phyloP scores from a whole-genome alignment of 1,284 basidiomycete species.

The Leccinum pachyderme region DNA sequence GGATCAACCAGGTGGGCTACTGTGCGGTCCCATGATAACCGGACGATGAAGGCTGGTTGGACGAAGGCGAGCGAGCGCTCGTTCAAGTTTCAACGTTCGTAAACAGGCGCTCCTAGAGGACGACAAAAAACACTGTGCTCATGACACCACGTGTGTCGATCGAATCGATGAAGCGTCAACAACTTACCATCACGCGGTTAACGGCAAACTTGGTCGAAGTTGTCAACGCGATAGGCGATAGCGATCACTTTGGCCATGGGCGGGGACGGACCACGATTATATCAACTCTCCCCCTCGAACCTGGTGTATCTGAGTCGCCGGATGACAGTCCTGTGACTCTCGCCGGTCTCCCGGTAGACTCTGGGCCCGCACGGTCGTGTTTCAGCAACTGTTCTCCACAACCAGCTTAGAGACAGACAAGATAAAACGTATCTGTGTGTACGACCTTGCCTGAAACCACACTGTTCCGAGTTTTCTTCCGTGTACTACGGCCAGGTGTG shows the following conservation, averaged over 20 bases:
- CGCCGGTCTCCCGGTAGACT: not conserved
- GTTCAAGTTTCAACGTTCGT: not conserved
- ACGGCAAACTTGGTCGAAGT: not conserved
- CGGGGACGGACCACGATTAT: not conserved
- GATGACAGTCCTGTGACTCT: not conserved
- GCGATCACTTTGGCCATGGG: not conserved
- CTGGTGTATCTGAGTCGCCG: not conserved
- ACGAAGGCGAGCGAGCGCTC: not conserved
- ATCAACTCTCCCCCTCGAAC: not conserved
- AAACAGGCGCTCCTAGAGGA: not conserved
- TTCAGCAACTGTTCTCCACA: not conserved
- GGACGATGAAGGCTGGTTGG: not conserved
- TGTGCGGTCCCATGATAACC: not conserved
- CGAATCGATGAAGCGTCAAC: not conserved
- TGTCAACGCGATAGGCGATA: not conserved
- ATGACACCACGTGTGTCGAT: not conserved
- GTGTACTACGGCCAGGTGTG: not conserved
- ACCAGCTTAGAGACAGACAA: not conserved
- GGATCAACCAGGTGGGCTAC: not conserved
- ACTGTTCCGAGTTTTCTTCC: not conserved
- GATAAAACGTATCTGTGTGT: not conserved
- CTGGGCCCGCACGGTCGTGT: not conserved
- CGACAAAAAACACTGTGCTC: not conserved
- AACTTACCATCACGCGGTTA: not conserved
- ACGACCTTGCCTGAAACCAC: not conserved